phyloP scores from a whole-genome alignment of 768 basidiomycete genomes.

The Rhodosporidiobolus sp. region DNA sequence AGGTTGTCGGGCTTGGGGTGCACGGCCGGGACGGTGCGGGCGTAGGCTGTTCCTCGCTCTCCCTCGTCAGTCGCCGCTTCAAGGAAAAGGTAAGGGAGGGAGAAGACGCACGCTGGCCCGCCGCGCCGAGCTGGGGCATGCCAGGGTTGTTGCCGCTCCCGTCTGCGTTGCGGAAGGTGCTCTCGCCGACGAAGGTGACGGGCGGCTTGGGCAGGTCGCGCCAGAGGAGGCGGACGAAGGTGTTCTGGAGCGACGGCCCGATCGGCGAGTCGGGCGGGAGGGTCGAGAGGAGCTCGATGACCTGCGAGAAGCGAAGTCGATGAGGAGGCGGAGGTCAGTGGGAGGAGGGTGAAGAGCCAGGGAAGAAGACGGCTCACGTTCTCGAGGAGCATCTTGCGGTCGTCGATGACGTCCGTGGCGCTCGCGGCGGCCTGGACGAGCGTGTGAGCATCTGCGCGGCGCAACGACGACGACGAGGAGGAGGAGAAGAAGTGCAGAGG shows the following conservation, averaged over 20 bases:
- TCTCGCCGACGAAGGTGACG: constrained; percentile 23
- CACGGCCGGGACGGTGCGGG: constrained; percentile 15
- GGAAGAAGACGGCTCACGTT: neutral
- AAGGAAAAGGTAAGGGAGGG: neutral
- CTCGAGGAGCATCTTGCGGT: constrained; percentile 36
- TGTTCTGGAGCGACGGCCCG: constrained; percentile 14
- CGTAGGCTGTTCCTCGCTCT: constrained; percentile 22
- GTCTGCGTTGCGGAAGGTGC: constrained; percentile 63
- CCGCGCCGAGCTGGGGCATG: constrained; percentile 70
- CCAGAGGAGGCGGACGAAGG: constrained; percentile 29
- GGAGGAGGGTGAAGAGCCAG: neutral
- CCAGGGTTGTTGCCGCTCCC: constrained; percentile 72
- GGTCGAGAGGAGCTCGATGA: constrained; percentile 18
- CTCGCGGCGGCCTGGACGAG: neutral
- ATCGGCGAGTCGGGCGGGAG: constrained; percentile 21
- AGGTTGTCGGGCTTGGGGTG: constrained; percentile 48
- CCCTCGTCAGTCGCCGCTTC: no score
- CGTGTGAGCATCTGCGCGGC: neutral
- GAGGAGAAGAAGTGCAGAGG: neutral
- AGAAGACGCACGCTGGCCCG: constrained; percentile 55
- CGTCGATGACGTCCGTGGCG: constrained; percentile 15
- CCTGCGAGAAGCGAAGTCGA: neutral
- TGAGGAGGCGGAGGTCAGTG: neutral
- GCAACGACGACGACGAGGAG: neutral
- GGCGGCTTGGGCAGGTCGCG: constrained; percentile 63